A percentile compares a stretch with the other conserved stretches of the same genome.
Conservation (phyloP, 2,329 filamentous ascomycete species). For the Cladosporium sp. region DNA sequence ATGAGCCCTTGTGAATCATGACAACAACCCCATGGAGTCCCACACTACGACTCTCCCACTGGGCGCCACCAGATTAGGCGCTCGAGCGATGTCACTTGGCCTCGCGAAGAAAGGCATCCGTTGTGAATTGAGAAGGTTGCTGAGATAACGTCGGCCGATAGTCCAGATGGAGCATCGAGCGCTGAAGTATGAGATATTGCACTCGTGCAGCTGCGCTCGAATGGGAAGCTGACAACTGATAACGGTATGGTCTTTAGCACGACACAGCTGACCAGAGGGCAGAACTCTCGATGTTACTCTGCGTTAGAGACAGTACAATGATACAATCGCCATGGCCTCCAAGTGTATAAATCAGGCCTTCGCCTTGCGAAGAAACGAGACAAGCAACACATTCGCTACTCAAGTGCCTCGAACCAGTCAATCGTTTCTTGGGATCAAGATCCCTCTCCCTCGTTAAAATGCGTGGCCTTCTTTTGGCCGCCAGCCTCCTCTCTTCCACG, state of each 20-base stretch:
- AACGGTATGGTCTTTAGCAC: slow-evolving; percentile 3
- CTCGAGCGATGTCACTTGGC: slow-evolving; percentile 6
- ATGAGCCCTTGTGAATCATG: not conserved
- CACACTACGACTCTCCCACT: not conserved
- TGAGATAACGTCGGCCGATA: slow-evolving; percentile 11
- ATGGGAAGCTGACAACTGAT: slow-evolving; percentile 9
- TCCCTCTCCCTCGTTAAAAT: slow-evolving; percentile 5
- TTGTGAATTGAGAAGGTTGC: slow-evolving; percentile 7
- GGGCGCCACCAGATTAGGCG: slow-evolving; percentile 2
- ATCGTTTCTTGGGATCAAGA: not conserved
- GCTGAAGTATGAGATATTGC: slow-evolving; percentile 8
- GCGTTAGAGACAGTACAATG: not conserved
- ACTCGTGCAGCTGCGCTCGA: not conserved
- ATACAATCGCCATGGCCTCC: not conserved
- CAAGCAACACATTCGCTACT: slow-evolving; percentile 3
- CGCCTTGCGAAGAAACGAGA: not conserved
- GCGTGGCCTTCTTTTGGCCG: slow-evolving; percentile 10
- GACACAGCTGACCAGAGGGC: slow-evolving; percentile 3
- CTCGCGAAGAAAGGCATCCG: slow-evolving; percentile 2
- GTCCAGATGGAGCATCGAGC: slow-evolving; percentile 7
- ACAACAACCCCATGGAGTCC: not conserved
- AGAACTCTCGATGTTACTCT: slow-evolving; percentile 5
- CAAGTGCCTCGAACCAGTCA: not conserved
- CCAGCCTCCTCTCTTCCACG: slow-evolving; percentile 10
- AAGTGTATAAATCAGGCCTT: not conserved